Conservation (phyloP, 257 asterid species). For the Solanum bukasovii region DNA sequence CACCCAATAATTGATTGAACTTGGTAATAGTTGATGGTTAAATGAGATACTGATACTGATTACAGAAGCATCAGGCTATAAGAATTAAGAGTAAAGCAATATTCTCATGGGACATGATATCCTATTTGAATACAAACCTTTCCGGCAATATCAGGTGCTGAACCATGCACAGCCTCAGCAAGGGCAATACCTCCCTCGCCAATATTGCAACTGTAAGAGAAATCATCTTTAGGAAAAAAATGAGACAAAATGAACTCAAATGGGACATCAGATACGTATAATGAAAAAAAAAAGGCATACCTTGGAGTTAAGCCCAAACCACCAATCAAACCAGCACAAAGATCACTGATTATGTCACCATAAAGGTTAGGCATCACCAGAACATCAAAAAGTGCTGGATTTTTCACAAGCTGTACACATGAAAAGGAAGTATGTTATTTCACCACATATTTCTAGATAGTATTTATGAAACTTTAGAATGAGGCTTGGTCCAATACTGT, state of each 20-base stretch:
- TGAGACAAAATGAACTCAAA: not conserved
- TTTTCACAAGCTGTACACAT: conserved; percentile 69
- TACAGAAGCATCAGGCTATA: not conserved
- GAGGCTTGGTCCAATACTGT: not conserved
- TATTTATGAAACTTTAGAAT: not conserved
- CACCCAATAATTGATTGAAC: not conserved
- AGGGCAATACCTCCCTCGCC: conserved; percentile 99
- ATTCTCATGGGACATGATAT: not conserved
- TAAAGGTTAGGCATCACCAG: conserved; percentile 28
- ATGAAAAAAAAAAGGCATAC: conserved; percentile 17
- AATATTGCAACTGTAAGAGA: conserved; percentile 55
- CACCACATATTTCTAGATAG: not conserved
- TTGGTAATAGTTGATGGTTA: not conserved
- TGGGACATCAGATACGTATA: not conserved
- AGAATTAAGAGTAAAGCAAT: not conserved
- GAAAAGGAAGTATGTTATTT: not conserved
- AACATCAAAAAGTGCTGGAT: conserved; percentile 24
- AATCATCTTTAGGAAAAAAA: not conserved
- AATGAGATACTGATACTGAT: not conserved
- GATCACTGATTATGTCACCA: conserved; percentile 74
- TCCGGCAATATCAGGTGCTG: conserved; percentile 99
- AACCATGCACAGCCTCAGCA: conserved; percentile 99
- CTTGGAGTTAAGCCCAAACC: conserved; percentile 97
- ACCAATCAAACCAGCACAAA: conserved; percentile 88
- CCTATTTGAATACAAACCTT: conserved; percentile 36